phyloP scores from a whole-genome alignment of 169 alveolate genomes.

The Babesia sp. region DNA sequence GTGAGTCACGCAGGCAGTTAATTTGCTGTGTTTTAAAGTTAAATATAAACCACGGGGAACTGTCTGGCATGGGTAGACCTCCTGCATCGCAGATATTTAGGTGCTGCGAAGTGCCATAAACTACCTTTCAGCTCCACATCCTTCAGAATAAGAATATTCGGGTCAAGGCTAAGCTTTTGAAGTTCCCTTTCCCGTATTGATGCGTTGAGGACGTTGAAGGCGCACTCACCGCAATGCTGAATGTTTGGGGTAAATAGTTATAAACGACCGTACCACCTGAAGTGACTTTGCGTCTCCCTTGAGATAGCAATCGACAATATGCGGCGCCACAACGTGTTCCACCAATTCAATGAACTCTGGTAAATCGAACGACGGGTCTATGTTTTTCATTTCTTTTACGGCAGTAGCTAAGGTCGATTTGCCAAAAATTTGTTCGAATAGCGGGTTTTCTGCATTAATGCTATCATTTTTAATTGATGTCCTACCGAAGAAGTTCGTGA shows the following conservation, averaged over 20 bases:
- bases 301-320: conserved; percentile 82
- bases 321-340: conserved; percentile 85
- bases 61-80: conserved; percentile 70
- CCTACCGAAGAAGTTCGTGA: conserved; percentile 81
- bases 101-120: not conserved
- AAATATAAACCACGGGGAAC: conserved; percentile 85
- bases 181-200: conserved; percentile 79
- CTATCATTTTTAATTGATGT: not conserved
- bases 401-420: conserved; percentile 86
- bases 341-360: conserved; percentile 81
- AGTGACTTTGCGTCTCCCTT: conserved; percentile 82
- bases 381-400: conserved; percentile 83
- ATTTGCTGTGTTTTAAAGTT: conserved; percentile 88
- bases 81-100: conserved; percentile 9
- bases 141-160: conserved; percentile 79
- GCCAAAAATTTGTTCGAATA: conserved; percentile 81
- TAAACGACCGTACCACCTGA: conserved; percentile 9
- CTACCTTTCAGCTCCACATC: conserved; percentile 85
- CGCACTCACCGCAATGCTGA: conserved; percentile 85
- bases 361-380: conserved; percentile 83
- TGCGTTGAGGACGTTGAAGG: conserved; percentile 79
- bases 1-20: conserved; percentile 79
- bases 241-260: not conserved
- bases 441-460: conserved; percentile 72
- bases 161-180: conserved; percentile 79